A percentile compares a stretch with the other conserved stretches of the same genome.
Conservation (phyloP, 768 basidiomycete species). For the Steccherinum ochraceum region DNA sequence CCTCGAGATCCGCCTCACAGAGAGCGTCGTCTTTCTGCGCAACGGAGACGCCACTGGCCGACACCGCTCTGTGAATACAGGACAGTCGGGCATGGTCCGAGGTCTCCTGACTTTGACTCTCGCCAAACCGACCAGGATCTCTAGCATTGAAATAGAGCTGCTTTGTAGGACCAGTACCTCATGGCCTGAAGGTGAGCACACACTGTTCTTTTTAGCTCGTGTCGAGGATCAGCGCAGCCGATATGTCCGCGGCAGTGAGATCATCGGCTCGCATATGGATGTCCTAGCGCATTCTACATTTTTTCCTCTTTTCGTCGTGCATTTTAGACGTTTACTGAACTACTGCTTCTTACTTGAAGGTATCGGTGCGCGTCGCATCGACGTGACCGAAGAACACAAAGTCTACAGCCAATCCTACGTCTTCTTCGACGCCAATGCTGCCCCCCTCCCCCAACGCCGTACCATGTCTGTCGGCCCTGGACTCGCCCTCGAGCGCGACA, state of each 20-base stretch:
- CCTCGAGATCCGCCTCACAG: constrained; percentile 42
- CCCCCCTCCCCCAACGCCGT: constrained; percentile 35
- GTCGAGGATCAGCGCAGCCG: background rate
- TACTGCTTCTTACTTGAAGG: constrained; percentile 25
- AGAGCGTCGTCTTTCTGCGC: constrained; percentile 50
- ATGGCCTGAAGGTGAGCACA: constrained; percentile 70
- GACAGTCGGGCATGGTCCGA: constrained; percentile 52
- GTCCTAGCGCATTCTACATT: too few species aligned
- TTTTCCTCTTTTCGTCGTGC: too few species aligned
- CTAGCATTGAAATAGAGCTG: constrained; percentile 78
- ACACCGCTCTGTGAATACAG: constrained; percentile 24
- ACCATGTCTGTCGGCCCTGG: constrained; percentile 46
- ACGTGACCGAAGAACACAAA: constrained; percentile 72
- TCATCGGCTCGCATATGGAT: too few species aligned
- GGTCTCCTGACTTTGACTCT: constrained; percentile 60
- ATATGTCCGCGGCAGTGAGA: background rate
- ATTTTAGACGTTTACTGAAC: too few species aligned
- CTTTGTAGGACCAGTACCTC: constrained; percentile 63
- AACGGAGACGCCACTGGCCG: constrained; percentile 29
- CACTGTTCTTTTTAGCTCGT: background rate
- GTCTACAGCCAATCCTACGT: constrained; percentile 66
- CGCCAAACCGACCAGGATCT: constrained; percentile 77
- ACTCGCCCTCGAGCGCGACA: constrained; percentile 36
- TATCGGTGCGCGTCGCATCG: constrained; percentile 66
- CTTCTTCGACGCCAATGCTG: constrained; percentile 61